Base-by-base conservation (phyloP, 352 stramenopile genomes). In the Phytophthora podocarpi region DNA sequence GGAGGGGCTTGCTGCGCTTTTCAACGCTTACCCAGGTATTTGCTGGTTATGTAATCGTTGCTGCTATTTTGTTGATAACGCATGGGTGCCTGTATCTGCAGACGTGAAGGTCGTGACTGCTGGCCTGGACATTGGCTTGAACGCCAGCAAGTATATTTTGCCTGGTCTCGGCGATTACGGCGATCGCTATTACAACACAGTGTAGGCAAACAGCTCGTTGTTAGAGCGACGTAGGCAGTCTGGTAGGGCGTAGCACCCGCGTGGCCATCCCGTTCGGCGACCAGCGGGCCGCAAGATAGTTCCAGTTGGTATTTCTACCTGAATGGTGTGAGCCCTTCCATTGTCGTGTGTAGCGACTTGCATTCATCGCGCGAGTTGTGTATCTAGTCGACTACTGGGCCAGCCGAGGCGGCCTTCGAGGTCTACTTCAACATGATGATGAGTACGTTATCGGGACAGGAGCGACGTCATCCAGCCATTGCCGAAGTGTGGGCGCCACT, bases 121-220 rank as follows among this genome's bases (percentile, higher is more conserved):
- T 4, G 86, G 86, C 11, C 60, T 97, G 30, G 90, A 97, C 62
- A 59, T 75, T 41, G 80, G 88, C 15, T 72, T 99, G 42, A 98
- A 99, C 76, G 86, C 91, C 54, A 78, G 95, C 27, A 98, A 98
- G 75, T 99, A 95, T 74, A 99, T 99, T 61, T 68, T 99, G 37
- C 97, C 97, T 4, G 97, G 97, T 11, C 75, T 99, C 12, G 97
- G 97, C 24, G 96, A 98, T 82, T 99, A 98, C 67, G 94, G 94
- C 16, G 95, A 98, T 74, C 80, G 93, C 43, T 98, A 96, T 74
- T 98, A 82, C 66, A 90, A 90, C 78, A 90, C 80, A 13, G 72
- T 87, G 48, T 72, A 57, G 64, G 30, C 4, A 32, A 27, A 0
- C 3, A 46, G 7, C 5, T 7, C 31, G 11, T 36, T 42, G 26